phyloP scores from a whole-genome alignment of 768 basidiomycete species.

The Collybia nuda region DNA sequence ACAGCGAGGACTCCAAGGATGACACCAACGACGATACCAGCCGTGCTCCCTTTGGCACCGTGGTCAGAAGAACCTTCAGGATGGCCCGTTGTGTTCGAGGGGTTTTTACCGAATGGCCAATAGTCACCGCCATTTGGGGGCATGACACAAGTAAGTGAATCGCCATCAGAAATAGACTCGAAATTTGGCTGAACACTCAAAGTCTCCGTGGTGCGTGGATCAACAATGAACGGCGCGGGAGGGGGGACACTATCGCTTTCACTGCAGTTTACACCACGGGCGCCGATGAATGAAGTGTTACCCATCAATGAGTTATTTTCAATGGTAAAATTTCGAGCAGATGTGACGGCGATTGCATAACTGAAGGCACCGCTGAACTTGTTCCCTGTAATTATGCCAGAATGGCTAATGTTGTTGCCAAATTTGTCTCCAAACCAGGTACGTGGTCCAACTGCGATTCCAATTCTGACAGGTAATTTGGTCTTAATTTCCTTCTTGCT shows the following conservation, averaged over 20 bases:
- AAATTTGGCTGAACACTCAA: constrained; percentile 56
- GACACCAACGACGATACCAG: constrained; percentile 53
- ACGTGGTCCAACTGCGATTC: constrained; percentile 77
- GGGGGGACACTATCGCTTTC: constrained; percentile 44
- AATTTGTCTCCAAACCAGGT: constrained; percentile 70
- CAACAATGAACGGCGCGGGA: constrained; percentile 61
- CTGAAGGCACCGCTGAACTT: constrained; percentile 66
- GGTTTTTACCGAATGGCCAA: constrained; percentile 70
- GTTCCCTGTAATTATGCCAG: constrained; percentile 57
- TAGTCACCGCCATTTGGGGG: constrained; percentile 68
- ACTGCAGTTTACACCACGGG: constrained; percentile 65
- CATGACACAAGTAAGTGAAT: constrained; percentile 63
- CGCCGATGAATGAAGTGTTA: constrained; percentile 77
- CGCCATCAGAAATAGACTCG: constrained; percentile 46
- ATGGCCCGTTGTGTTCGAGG: constrained; percentile 26
- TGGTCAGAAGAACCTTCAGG: constrained; percentile 6
- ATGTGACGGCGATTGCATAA: constrained; percentile 68
- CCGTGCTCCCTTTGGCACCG: constrained; percentile 15
- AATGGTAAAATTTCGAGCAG: constrained; percentile 67
- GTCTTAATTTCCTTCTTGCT: constrained; percentile 4
- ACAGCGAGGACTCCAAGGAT: constrained; percentile 43
- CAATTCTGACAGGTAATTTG: constrained; percentile 50
- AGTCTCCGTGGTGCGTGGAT: constrained; percentile 36
- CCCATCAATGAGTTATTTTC: constrained; percentile 58
- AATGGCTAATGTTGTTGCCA: constrained; percentile 49